Conservation (phyloP, 2,329 filamentous ascomycete species). For the Penicillium verrucosum region DNA sequence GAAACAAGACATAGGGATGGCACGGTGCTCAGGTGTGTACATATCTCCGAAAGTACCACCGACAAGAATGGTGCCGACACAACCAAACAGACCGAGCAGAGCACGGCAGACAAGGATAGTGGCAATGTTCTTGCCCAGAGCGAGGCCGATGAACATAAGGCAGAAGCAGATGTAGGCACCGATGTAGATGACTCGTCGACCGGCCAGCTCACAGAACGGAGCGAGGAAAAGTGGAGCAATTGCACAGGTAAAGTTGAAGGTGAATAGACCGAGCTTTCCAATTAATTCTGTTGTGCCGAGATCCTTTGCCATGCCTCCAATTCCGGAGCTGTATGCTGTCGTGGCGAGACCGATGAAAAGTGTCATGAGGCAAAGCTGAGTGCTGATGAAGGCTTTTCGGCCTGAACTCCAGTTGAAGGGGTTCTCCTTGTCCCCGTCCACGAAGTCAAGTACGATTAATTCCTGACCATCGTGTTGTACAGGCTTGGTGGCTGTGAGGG, state of each 20-base stretch:
- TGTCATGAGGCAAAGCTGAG: constrained; percentile 52
- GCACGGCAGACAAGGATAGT: constrained; percentile 49
- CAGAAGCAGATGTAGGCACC: constrained; percentile 48
- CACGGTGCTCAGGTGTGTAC: constrained; percentile 47
- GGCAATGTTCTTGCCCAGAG: constrained; percentile 48
- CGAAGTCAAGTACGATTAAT: constrained; percentile 48
- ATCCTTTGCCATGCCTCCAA: constrained; percentile 47
- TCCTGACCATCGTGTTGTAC: constrained; percentile 45
- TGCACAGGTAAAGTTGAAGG: constrained; percentile 51
- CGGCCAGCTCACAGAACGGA: constrained; percentile 51
- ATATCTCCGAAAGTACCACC: constrained; percentile 52
- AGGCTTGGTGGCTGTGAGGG: constrained; percentile 47
- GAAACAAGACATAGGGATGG: constrained; percentile 49
- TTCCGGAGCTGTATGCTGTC: constrained; percentile 52
- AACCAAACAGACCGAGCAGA: constrained; percentile 50
- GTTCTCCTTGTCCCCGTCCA: constrained; percentile 48
- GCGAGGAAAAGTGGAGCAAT: constrained; percentile 49
- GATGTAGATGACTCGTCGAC: constrained; percentile 47
- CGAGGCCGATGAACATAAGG: constrained; percentile 49
- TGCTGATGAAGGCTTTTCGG: constrained; percentile 47
- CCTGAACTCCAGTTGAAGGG: constrained; percentile 51
- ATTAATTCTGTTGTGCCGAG: constrained; percentile 43
- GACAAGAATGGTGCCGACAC: constrained; percentile 50
- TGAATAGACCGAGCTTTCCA: constrained; percentile 51
- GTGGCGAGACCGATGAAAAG: constrained; percentile 55